Evolutionary conservation across 2,329 filamentous ascomycete genomes (phyloP).

Genomic region (Ceratocystis huliohia): DNA sequence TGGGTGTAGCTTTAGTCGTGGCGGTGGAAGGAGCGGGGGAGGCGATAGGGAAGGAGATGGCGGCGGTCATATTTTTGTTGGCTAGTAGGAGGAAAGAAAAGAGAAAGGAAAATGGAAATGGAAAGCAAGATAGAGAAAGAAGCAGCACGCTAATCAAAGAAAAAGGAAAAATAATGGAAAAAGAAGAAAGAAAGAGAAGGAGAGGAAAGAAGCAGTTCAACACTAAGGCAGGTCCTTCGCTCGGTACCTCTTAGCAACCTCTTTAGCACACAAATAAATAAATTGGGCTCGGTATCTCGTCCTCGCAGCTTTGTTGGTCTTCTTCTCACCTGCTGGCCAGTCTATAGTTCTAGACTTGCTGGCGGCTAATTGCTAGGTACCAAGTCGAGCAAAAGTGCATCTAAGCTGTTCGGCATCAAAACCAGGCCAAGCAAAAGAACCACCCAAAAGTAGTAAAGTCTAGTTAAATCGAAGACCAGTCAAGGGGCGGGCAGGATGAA

Average conservation of each 20-base stretch:
- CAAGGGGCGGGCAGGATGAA: background rate
- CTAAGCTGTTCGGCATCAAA: background rate
- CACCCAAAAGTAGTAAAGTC: conserved; percentile 10
- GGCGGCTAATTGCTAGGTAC: background rate
- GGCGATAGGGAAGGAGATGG: conserved; percentile 38
- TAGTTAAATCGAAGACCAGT: background rate
- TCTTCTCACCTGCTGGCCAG: background rate
- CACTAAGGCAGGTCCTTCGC: background rate
- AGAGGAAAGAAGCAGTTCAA: background rate
- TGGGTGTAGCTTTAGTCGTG: conserved; percentile 30
- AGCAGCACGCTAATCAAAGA: background rate
- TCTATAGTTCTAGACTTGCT: background rate
- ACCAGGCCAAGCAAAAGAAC: conserved; percentile 11
- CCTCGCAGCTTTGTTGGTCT: background rate
- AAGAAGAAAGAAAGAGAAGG: background rate
- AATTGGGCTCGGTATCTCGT: background rate
- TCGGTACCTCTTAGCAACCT: no score
- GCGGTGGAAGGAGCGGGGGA: conserved; percentile 34
- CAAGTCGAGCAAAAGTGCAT: background rate
- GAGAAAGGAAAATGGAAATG: background rate
- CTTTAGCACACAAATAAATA: no score
- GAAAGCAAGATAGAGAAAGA: background rate
- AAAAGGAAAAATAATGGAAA: background rate
- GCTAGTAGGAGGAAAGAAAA: background rate
- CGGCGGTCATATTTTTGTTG: conserved; percentile 20